Percentiles rank a stretch among this genome's conserved stretches.
phyloP scores from a whole-genome alignment of 306 rosid genomes.

The Inga laurina region DNA sequence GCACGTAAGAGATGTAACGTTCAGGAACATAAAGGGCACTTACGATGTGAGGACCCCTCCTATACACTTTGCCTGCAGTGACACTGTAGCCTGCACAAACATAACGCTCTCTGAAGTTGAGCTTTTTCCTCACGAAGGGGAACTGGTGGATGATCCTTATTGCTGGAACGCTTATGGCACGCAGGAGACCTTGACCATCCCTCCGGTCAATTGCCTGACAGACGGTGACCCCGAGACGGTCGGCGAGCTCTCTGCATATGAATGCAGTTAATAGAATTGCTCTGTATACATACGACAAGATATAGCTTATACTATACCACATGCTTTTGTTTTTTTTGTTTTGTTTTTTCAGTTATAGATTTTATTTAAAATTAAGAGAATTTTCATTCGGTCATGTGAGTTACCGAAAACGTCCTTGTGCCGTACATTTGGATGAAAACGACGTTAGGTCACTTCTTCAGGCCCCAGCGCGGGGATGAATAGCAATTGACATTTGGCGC shows the following conservation, averaged over 20 bases:
- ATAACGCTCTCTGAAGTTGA: conserved; percentile 84
- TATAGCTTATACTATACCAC: neutral
- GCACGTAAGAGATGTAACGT: conserved; percentile 61
- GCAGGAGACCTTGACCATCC: conserved; percentile 77
- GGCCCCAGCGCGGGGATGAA: too few species aligned
- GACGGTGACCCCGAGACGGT: conserved; percentile 64
- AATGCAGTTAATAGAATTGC: conserved; percentile 38
- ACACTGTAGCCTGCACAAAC: conserved; percentile 82
- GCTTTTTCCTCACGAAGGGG: conserved; percentile 77
- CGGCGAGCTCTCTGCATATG: conserved; percentile 47
- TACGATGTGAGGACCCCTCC: conserved; percentile 88
- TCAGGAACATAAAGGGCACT: conserved; percentile 80
- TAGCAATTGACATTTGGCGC: too few species aligned
- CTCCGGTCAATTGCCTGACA: conserved; percentile 83
- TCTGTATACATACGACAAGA: conserved; percentile 28
- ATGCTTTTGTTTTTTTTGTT: neutral
- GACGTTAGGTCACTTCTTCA: too few species aligned
- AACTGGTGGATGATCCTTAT: conserved; percentile 78
- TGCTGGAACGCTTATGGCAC: conserved; percentile 96
- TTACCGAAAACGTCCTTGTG: too few species aligned
- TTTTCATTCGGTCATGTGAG: too few species aligned
- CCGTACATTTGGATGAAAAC: too few species aligned
- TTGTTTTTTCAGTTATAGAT: neutral
- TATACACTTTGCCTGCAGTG: conserved; percentile 94
- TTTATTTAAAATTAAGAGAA: too few species aligned